phyloP scores from a whole-genome alignment of 805 yeast genomes.

The Wickerhamomyces mucosus region DNA sequence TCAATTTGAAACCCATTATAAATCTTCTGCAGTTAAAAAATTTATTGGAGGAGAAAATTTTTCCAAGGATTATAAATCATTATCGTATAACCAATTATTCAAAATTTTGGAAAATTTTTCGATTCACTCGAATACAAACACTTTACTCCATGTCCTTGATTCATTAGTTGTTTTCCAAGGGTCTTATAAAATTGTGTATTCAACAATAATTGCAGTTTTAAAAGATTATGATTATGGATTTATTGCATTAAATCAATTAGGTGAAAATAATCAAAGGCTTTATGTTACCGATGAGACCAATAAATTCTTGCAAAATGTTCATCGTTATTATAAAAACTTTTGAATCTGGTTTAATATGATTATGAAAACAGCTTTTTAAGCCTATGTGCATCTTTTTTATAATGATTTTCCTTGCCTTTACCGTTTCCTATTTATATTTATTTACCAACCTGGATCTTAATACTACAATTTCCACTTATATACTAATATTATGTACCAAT shows the following conservation, averaged over 20 bases:
- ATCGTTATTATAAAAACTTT: slow-evolving; percentile 16
- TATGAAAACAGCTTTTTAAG: no score
- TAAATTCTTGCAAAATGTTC: slow-evolving; percentile 14
- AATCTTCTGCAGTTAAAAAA: no score
- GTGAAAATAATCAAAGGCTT: slow-evolving; percentile 1
- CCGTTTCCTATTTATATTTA: no score
- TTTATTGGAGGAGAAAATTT: slow-evolving; percentile 6
- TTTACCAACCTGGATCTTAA: no score
- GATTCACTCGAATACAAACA: not conserved
- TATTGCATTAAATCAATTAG: slow-evolving; percentile 23
- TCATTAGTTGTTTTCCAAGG: slow-evolving; percentile 8
- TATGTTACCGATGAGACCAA: slow-evolving; percentile 9
- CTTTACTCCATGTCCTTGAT: slow-evolving; percentile 13
- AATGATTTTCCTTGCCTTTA: no score
- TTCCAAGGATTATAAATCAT: slow-evolving; percentile 4
- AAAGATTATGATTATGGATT: slow-evolving; percentile 45
- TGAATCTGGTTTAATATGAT: slow-evolving; percentile 4
- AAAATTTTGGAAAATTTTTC: slow-evolving; percentile 5
- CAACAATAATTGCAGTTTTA: slow-evolving; percentile 31
- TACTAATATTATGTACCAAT: no score
- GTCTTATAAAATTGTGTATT: slow-evolving; percentile 28
- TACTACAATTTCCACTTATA: no score
- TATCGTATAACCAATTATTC: slow-evolving; percentile 6
- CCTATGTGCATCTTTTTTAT: no score
- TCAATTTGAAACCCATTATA: no score